These are phyloP conservation scores for Saprolegnia diclina DNA, from an alignment of 352 stramenopile species.

Conservation along the genomic window DNA sequence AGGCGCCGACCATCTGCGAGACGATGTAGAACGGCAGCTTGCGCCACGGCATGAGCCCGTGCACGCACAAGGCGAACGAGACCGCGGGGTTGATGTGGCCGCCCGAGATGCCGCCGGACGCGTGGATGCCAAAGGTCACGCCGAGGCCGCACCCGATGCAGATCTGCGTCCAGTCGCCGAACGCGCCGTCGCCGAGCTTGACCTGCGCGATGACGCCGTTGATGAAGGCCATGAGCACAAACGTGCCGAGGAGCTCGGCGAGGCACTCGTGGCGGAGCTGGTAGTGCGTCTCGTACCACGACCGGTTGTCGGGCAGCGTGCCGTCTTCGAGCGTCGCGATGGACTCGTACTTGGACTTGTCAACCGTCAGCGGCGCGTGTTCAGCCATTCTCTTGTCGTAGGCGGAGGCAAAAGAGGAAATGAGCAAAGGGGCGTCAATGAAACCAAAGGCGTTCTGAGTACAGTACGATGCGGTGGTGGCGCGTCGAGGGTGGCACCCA, in stretches of 20 bases:
- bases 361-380: background rate
- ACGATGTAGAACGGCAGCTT: constrained; percentile 54
- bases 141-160: constrained; percentile 60
- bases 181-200: constrained; percentile 31
- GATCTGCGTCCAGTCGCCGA: constrained; percentile 39
- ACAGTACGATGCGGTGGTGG: too few species aligned
- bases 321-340: background rate
- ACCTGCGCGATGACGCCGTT: constrained; percentile 36
- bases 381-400: background rate
- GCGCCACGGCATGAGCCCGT: constrained; percentile 44
- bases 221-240: constrained; percentile 42
- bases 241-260: constrained; percentile 38
- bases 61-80: constrained; percentile 48
- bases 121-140: constrained; percentile 60
- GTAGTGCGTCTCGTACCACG: constrained; percentile 32
- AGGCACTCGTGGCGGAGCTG: constrained; percentile 33
- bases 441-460: too few species aligned
- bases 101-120: constrained; percentile 47
- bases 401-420: too few species aligned
- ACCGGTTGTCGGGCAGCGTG: background rate
- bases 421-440: too few species aligned
- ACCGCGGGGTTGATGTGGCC: constrained; percentile 64
- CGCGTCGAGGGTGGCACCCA: too few species aligned
- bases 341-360: background rate
- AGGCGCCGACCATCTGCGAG: constrained; percentile 48